Conservation (phyloP, 495 filamentous ascomycete genomes). For the Penicillium pancosmium region DNA sequence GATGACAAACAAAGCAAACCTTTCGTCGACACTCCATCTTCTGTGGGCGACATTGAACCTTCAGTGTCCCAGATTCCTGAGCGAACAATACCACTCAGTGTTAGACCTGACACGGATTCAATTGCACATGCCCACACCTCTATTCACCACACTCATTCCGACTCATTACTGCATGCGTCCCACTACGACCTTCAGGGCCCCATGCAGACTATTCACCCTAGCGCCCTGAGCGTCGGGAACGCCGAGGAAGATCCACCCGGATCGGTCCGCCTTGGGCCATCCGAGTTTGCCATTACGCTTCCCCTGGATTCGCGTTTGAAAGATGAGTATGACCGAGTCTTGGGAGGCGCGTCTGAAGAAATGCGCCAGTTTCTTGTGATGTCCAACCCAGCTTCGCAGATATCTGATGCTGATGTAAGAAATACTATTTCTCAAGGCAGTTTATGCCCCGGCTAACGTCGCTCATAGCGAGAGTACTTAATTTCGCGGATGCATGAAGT, state of each 20-base stretch:
- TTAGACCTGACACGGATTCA: slow-evolving; percentile 35
- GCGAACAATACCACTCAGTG: slow-evolving; percentile 40
- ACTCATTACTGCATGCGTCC: slow-evolving; percentile 24
- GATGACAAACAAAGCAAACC: slow-evolving; percentile 11
- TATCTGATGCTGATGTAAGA: slow-evolving; percentile 27
- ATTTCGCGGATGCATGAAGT: slow-evolving; percentile 40
- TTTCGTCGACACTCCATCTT: slow-evolving; percentile 41
- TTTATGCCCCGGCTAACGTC: background rate
- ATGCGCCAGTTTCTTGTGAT: slow-evolving; percentile 32
- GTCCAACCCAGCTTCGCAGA: slow-evolving; percentile 16
- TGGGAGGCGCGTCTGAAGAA: slow-evolving; percentile 27
- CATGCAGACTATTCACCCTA: slow-evolving; percentile 48
- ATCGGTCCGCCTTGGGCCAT: slow-evolving; percentile 44
- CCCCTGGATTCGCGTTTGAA: slow-evolving; percentile 51
- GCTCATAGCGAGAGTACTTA: slow-evolving; percentile 24
- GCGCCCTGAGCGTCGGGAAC: slow-evolving; percentile 39
- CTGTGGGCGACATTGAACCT: slow-evolving; percentile 46
- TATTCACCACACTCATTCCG: slow-evolving; percentile 28
- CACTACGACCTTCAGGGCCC: slow-evolving; percentile 18
- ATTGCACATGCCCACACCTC: slow-evolving; percentile 23
- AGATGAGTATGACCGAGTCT: slow-evolving; percentile 44
- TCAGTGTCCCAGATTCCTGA: slow-evolving; percentile 33
- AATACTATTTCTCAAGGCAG: background rate
- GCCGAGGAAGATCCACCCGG: slow-evolving; percentile 36
- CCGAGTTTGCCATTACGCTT: slow-evolving; percentile 47